Percentiles rank a stretch among this genome's conserved stretches.
phyloP scores from a whole-genome alignment of 1,139 yeast species.

The Debaryomyces fabryi region DNA sequence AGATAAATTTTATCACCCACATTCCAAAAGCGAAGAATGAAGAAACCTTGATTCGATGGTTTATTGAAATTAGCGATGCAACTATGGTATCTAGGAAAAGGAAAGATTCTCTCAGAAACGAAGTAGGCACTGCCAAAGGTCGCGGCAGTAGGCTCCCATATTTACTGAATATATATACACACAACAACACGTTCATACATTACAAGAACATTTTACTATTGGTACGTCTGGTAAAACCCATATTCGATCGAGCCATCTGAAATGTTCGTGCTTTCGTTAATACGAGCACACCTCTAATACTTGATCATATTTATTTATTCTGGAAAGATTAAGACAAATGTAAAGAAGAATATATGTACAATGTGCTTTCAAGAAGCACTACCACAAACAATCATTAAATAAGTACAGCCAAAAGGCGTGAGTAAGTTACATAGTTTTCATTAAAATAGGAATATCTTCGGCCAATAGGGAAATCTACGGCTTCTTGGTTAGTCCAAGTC shows the following conservation, averaged over 20 bases:
- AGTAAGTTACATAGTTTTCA: conserved; percentile 7
- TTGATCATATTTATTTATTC: conserved; percentile 4
- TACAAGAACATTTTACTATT: not conserved
- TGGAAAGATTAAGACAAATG: not conserved
- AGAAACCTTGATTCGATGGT: not conserved
- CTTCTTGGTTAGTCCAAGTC: conserved; percentile 37
- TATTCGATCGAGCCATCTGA: not conserved
- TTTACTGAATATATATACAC: not conserved
- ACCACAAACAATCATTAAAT: conserved; percentile 7
- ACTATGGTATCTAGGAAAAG: not conserved
- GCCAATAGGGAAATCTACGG: not conserved
- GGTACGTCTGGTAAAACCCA: not conserved
- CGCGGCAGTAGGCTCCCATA: not conserved
- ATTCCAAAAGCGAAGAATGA: not conserved
- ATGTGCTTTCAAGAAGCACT: not conserved
- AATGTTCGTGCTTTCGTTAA: not conserved
- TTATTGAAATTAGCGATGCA: not conserved
- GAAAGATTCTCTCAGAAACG: not conserved
- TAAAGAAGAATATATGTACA: conserved; percentile 6
- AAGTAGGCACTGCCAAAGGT: not conserved
- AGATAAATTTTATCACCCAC: not conserved
- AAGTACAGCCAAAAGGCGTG: conserved; percentile 3
- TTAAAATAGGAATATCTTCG: not conserved
- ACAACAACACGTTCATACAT: not conserved
- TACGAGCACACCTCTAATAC: not conserved